Conservation (phyloP, 192 early-diverging fungal genomes). For the Umbelopsis vinacea region DNA sequence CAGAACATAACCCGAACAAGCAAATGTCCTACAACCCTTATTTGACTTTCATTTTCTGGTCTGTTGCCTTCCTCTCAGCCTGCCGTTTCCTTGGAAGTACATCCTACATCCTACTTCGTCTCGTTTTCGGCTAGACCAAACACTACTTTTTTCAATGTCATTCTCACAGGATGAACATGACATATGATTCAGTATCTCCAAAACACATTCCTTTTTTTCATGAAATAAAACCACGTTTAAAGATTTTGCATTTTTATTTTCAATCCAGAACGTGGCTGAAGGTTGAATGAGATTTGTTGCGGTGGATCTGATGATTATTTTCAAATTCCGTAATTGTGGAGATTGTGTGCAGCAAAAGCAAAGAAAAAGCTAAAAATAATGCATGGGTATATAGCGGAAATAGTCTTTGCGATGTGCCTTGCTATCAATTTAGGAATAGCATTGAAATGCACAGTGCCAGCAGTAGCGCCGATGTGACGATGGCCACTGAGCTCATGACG, state of each 20-base stretch:
- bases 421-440: background rate
- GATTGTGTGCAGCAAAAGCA: background rate
- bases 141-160: background rate
- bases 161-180: constrained; percentile 14
- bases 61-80: constrained; percentile 74
- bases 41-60: constrained; percentile 86
- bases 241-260: constrained; percentile 6
- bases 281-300: background rate
- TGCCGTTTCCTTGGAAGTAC: constrained; percentile 79
- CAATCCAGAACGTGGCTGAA: background rate
- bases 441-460: background rate
- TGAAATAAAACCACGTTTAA: constrained; percentile 9
- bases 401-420: background rate
- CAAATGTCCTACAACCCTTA: constrained; percentile 62
- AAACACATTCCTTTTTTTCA: background rate
- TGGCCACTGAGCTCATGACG: background rate
- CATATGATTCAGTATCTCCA: background rate
- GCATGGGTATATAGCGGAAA: background rate
- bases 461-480: background rate
- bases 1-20: constrained; percentile 24
- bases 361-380: background rate
- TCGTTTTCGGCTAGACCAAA: constrained; percentile 61
- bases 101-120: constrained; percentile 68
- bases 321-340: background rate
- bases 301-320: background rate